Base-by-base conservation (phyloP, 2,329 filamentous ascomycete species). In the Alternaria dauci region DNA sequence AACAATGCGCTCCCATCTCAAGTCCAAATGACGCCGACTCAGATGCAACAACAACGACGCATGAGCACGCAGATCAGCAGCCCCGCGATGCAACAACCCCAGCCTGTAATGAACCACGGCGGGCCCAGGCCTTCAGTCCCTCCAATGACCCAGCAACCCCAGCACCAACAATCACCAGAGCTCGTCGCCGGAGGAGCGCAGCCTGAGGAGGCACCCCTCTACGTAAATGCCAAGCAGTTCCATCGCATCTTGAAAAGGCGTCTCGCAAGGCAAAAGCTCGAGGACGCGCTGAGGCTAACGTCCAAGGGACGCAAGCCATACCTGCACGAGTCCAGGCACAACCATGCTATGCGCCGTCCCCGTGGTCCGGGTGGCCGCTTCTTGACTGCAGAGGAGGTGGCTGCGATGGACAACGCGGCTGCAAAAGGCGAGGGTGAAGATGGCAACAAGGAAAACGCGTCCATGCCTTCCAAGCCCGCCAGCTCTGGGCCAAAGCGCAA, bases 151-250 rank as follows among this genome's bases (percentile, higher is more conserved):
- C 84, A 88, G 9, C 82, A 87, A 9, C 90, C 90, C 74, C 89
- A 90, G 80, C 86, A 87, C 63, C 88, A 88, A 60, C 89, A 92
- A 64, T 94, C 93, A 1, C 92, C 93, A 8, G 94, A 97, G 76
- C 88, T 95, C 71, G 86, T 91, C 1, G 83, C 90, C 8, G 85
- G 83, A 12, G 86, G 83, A 14, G 86, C 86, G 14, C 74, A 69
- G 51, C 88, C 89, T 4, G 95, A 98, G 77, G 95, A 99, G 76
- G 94, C 94, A 0, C 95, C 95, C 0, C 83, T 99, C 1, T 99
- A 99, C 71, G 95, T 99, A 73, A 99, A 99, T 73, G 95, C 95
- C 5, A 99, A 99, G 79, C 95, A 99, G 74, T 99, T 99, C 71
- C 95, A 99, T 77, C 91, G 95, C 26, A 99, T 99, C 50, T 81